Conservation (phyloP, 768 basidiomycete genomes). For the Leccinellum luteum region DNA sequence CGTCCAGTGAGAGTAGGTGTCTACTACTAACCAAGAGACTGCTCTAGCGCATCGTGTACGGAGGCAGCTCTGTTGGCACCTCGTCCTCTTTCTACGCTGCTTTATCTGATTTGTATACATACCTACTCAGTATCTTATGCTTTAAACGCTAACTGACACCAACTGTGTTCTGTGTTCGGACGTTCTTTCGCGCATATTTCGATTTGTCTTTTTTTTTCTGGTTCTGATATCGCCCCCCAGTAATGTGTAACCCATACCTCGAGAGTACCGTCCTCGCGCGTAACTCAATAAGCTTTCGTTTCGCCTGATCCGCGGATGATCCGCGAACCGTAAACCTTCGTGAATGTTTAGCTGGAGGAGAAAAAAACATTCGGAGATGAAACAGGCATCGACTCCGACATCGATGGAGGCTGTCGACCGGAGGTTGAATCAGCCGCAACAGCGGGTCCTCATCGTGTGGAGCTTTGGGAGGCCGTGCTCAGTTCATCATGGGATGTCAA, state of each 20-base stretch:
- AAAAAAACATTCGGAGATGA: slow-evolving; percentile 27
- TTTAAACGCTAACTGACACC: slow-evolving; percentile 28
- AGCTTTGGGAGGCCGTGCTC: neutral
- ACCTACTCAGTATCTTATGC: slow-evolving; percentile 30
- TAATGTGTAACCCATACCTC: slow-evolving; percentile 11
- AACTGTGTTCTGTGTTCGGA: slow-evolving; percentile 11
- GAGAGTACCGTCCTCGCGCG: slow-evolving; percentile 10
- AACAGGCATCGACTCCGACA: slow-evolving; percentile 25
- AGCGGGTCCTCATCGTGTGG: neutral
- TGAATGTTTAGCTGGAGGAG: neutral
- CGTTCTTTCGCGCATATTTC: slow-evolving; percentile 3
- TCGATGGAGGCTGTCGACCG: neutral
- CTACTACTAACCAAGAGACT: neutral
- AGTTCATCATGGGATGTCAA: neutral
- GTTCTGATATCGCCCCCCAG: slow-evolving; percentile 2
- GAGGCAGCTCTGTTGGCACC: neutral
- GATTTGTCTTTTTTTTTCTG: slow-evolving; percentile 5
- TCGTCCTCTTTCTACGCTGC: slow-evolving; percentile 8
- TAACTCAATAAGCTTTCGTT: slow-evolving; percentile 11
- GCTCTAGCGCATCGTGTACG: neutral
- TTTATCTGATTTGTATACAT: slow-evolving; percentile 30
- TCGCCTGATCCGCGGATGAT: slow-evolving; percentile 24
- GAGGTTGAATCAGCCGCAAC: neutral
- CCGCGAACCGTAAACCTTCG: slow-evolving; percentile 26
- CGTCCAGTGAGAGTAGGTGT: slow-evolving; percentile 6